Evolutionary conservation across 1,284 basidiomycete species (phyloP), one percentile per base, ranked within the genome.

Genomic region (Filobasidium uniguttulatum): DNA sequence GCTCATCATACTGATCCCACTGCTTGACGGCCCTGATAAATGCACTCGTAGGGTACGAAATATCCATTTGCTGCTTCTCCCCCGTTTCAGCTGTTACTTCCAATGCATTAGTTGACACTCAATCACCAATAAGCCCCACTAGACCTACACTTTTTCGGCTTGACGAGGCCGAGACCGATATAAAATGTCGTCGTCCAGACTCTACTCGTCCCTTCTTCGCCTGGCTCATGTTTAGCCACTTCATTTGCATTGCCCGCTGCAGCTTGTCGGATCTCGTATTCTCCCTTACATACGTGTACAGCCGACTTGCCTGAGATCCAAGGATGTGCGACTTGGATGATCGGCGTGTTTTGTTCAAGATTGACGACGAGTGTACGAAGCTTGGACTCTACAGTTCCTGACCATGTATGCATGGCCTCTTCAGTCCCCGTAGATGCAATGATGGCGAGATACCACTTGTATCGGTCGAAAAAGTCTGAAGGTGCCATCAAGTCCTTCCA

Each of bases 371-470:
- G 76, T 66, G 91, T 90, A 47, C 94, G 82, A 71, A 98, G 77
- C 61, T 85, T 80, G 41, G 91, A 96, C 71, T 99, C 93, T n/a
- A 99, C 94, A 22, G 89, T 91, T 45, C 90, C 90, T 44, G 85
- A 75, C 94, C 94, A 99, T 72, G 96, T 96, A 56, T 90, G 81
- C 67, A 98, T 90, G 17, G 84, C 72, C 22, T 94, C 90, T 2
- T 81, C 65, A 37, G 81, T 79, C 22, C 82, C 81, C 48, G 88
- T 82, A 34, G 89, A 91, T 6, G 93, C 91, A 50, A 93, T 88
- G 25, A 98, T 83, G 77, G 96, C 90, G n/a, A 99, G 78, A 67
- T 98, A 99, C 72, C 96, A 90, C 56, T 86, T 82, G 71, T 98
- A 98, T 71, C 85, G 86, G 68, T 84, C 80, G 75, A 97, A 99